Percentiles rank a stretch among this genome's conserved stretches.
Conservation (phyloP, 495 filamentous ascomycete species). For the Talaromyces trachyspermus region DNA sequence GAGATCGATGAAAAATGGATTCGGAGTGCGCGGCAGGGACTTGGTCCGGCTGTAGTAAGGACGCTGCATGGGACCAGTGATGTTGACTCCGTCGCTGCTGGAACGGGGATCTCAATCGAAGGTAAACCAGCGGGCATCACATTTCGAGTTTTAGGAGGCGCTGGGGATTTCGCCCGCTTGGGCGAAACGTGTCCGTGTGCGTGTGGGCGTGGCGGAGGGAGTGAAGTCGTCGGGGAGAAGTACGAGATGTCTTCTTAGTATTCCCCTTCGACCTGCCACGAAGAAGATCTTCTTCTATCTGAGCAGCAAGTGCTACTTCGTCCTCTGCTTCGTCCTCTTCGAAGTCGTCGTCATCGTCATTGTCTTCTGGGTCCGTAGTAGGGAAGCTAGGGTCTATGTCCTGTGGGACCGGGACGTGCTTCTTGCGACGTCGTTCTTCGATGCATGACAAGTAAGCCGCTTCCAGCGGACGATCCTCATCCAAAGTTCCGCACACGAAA, state of each 20-base stretch:
- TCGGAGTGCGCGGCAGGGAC: slow-evolving; percentile 67
- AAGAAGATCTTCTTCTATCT: slow-evolving; percentile 25
- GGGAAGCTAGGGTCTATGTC: slow-evolving; percentile 98
- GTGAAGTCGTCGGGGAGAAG: slow-evolving; percentile 38
- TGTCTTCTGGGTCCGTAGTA: slow-evolving; percentile 81
- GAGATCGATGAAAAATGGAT: slow-evolving; percentile 51
- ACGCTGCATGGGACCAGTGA: slow-evolving; percentile 57
- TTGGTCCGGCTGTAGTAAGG: slow-evolving; percentile 62
- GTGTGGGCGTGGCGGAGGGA: slow-evolving; percentile 60
- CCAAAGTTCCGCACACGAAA: slow-evolving; percentile 94
- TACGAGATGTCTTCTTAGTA: slow-evolving; percentile 18
- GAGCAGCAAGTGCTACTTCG: slow-evolving; percentile 14
- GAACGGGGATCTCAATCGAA: slow-evolving; percentile 22
- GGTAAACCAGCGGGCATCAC: slow-evolving; percentile 8
- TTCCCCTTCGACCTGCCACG: slow-evolving; percentile 28
- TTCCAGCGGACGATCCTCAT: slow-evolving; percentile 91
- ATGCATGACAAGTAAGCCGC: slow-evolving; percentile 82
- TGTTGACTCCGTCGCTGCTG: slow-evolving; percentile 31
- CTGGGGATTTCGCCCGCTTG: slow-evolving; percentile 57
- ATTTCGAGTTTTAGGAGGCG: slow-evolving; percentile 35
- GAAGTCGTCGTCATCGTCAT: slow-evolving; percentile 66
- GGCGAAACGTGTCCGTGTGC: slow-evolving; percentile 59
- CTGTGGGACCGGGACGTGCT: slow-evolving; percentile 73
- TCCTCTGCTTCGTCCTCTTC: slow-evolving; percentile 45
- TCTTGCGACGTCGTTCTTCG: slow-evolving; percentile 70